Evolutionary conservation across 2,329 filamentous ascomycete genomes (phyloP).

Genomic region (Exophiala sp.): DNA sequence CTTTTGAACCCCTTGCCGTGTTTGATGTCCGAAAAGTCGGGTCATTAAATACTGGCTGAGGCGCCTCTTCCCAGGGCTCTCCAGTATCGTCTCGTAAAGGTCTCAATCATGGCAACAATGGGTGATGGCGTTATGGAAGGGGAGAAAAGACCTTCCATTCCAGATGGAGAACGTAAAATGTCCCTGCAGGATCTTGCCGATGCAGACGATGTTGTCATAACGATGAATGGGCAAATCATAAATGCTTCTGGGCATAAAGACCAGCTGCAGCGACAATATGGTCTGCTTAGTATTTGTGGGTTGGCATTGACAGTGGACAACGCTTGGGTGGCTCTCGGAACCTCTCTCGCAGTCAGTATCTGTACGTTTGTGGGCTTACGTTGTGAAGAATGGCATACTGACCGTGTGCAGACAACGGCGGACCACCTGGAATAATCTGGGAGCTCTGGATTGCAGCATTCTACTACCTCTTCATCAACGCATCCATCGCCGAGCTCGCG

Average conservation of each 20-base stretch:
- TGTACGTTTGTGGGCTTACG: constrained; percentile 2
- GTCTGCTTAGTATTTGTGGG: constrained; percentile 49
- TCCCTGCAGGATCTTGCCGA: not conserved
- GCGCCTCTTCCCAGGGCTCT: too few relatives aligned
- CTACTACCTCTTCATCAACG: constrained; percentile 58
- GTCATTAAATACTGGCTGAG: too few relatives aligned
- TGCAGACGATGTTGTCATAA: not conserved
- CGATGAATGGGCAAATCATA: constrained; percentile 31
- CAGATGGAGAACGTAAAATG: not conserved
- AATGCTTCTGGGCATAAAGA: constrained; percentile 63
- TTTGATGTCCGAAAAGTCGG: too few relatives aligned
- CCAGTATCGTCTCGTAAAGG: not conserved
- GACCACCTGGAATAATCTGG: constrained; percentile 59
- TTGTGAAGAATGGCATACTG: too few relatives aligned
- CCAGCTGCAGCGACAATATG: constrained; percentile 57
- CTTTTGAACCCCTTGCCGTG: too few relatives aligned
- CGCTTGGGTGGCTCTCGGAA: constrained; percentile 62
- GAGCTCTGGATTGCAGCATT: constrained; percentile 37
- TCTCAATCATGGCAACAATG: not conserved
- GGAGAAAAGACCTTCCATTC: not conserved
- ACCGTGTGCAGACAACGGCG: constrained; percentile 47
- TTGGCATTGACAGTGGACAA: constrained; percentile 61
- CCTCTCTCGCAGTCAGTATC: constrained; percentile 41
- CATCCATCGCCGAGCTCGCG: constrained; percentile 59
- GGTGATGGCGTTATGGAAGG: not conserved